Base-by-base conservation (phyloP, 352 stramenopile genomes). In the Globisporangium mamillatum region DNA sequence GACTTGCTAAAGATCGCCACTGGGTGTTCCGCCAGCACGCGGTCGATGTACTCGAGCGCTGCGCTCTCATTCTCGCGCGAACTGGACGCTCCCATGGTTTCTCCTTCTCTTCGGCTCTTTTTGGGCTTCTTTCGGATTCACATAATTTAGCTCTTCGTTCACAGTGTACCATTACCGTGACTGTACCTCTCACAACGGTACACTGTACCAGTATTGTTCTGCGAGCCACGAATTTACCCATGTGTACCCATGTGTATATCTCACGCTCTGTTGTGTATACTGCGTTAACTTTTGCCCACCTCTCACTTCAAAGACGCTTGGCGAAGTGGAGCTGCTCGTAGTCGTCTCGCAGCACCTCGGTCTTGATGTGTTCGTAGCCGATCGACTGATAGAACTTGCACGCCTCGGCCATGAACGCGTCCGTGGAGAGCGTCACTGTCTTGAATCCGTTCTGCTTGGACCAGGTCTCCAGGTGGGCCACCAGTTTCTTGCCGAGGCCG, bases 1-100 rank as follows among this genome's bases (percentile, higher is more conserved):
- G 86, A 87, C 81, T 99, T 99, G 69, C 90, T 97, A 74, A 98
- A 98, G 74, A 93, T 75, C 34, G 77, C 81, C 58, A 93, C 75
- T 27, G 60, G 64, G 69, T 91, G 76, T 60, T 84, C 70, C 3
- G 69, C 71, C 61, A 85, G 78, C 44, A 77, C 70, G 50, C 73
- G 70, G 61, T 89, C 75, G 56, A 93, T 75, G 71, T 88, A 91
- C 67, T 78, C 77, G 32, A 80, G 66, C 59, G 82, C 84, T 44
- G 78, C 79, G 24, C 73, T 68, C 65, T 86, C 79, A 52, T 82
- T 86, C 70, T 84, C 79, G 41, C 73, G 77, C 52, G 75, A 86
- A 29, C 53, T 66, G 16, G 77, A 69, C 4, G 72, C 79, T 25
- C 79, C 79, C 78, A 86, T 87, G 4, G 14, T 58, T 20, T 1